Conservation (phyloP, 495 filamentous ascomycete genomes). For the Podospora pseudoanserina region DNA sequence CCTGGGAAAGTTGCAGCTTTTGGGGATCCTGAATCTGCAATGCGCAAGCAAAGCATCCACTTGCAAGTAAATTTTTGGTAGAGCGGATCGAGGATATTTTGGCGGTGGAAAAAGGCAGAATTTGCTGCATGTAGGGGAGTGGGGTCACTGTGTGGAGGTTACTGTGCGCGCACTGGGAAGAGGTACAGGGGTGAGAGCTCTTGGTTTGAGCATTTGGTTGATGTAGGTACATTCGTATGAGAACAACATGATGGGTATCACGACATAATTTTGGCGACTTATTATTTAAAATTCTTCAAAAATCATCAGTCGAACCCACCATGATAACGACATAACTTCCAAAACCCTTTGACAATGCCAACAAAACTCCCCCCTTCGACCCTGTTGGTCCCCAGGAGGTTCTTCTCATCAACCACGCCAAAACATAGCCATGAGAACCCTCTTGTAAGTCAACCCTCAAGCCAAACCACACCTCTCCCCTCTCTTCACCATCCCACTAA, state of each 20-base stretch:
- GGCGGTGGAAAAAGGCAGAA: conserved; percentile 46
- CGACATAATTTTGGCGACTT: not conserved
- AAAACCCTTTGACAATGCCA: not conserved
- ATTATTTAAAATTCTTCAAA: not conserved
- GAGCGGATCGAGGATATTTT: conserved; percentile 39
- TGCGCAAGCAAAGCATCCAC: conserved; percentile 13
- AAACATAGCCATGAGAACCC: conserved; percentile 80
- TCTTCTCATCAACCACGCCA: conserved; percentile 33
- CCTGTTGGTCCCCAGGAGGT: conserved; percentile 61
- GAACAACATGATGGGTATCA: not conserved
- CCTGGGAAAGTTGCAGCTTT: not conserved
- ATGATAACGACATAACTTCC: not conserved
- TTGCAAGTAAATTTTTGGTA: conserved; percentile 32
- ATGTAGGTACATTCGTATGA: not conserved
- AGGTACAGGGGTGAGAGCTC: conserved; percentile 5
- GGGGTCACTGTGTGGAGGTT: not conserved
- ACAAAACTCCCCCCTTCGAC: conserved; percentile 50
- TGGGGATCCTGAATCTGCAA: not conserved
- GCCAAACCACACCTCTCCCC: not conserved
- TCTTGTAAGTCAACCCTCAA: conserved; percentile 50
- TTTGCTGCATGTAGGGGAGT: conserved; percentile 1
- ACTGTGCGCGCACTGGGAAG: conserved; percentile 1
- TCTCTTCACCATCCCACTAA: conserved; percentile 15
- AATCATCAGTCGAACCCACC: not conserved
- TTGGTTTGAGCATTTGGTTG: not conserved